Evolutionary conservation across 257 asterid species (phyloP).

Genomic region (Fraxinus quadrangulata): DNA sequence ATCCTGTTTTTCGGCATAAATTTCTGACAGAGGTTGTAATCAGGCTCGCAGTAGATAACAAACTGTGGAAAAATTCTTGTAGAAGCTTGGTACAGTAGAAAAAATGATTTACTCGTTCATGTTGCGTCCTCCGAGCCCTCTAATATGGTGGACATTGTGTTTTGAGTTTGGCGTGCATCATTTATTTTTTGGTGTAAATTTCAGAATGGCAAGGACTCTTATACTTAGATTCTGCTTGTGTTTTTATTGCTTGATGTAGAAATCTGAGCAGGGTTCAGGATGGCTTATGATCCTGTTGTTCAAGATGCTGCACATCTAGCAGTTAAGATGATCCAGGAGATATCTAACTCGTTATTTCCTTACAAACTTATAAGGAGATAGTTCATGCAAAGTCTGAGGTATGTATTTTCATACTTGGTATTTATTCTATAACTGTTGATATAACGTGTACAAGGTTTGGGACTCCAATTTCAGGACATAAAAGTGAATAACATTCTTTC

Average conservation of each 20-base stretch:
- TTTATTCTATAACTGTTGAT: neutral
- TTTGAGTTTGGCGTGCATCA: too few species aligned
- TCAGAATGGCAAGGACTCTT: too few species aligned
- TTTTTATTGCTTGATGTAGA: neutral
- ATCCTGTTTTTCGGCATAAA: too few species aligned
- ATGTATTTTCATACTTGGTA: conserved; percentile 1
- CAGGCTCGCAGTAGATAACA: too few species aligned
- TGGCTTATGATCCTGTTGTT: conserved; percentile 73
- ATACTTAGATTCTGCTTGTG: too few species aligned
- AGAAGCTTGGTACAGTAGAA: too few species aligned
- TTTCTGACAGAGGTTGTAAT: too few species aligned
- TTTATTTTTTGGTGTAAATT: too few species aligned
- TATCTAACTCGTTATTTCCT: conserved; percentile 75
- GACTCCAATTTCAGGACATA: neutral
- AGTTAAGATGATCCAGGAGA: conserved; percentile 66
- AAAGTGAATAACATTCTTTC: neutral
- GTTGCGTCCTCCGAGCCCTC: too few species aligned
- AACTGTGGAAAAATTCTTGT: too few species aligned
- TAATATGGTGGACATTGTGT: too few species aligned
- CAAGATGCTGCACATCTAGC: conserved; percentile 48
- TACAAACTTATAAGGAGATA: conserved; percentile 60
- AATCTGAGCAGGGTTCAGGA: conserved; percentile 44
- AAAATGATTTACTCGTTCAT: too few species aligned
- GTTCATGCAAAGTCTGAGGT: conserved; percentile 83
- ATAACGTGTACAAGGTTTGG: neutral